phyloP scores from a whole-genome alignment of 805 yeast species.

The Candida hungchunana region DNA sequence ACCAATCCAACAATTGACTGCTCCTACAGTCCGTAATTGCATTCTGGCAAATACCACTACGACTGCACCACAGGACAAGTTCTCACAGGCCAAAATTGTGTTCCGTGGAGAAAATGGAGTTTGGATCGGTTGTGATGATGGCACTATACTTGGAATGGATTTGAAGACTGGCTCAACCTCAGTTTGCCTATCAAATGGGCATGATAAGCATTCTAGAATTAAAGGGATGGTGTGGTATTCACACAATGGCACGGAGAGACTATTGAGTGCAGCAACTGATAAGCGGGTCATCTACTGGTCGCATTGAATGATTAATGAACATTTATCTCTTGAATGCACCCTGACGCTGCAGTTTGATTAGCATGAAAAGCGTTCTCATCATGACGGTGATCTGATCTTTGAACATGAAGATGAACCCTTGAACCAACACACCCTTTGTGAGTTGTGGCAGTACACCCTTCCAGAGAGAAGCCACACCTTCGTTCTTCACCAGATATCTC shows the following conservation, averaged over 20 bases:
- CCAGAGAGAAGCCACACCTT: slow-evolving; percentile 64
- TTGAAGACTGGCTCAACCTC: slow-evolving; percentile 35
- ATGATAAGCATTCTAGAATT: slow-evolving; percentile 40
- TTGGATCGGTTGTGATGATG: slow-evolving; percentile 72
- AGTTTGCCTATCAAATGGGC: slow-evolving; percentile 30
- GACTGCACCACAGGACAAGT: slow-evolving; percentile 65
- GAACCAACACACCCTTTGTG: slow-evolving; percentile 76
- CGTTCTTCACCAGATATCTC: slow-evolving; percentile 53
- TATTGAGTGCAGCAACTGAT: slow-evolving; percentile 51
- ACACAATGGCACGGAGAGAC: slow-evolving; percentile 33
- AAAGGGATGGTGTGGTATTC: too few relatives aligned
- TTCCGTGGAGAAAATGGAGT: slow-evolving; percentile 50
- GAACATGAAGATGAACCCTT: slow-evolving; percentile 78
- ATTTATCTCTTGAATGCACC: too few relatives aligned
- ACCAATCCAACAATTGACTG: slow-evolving; percentile 13
- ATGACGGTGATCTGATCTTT: slow-evolving; percentile 31
- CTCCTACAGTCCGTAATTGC: slow-evolving; percentile 27
- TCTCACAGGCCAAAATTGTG: slow-evolving; percentile 43
- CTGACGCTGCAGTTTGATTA: slow-evolving; percentile 13
- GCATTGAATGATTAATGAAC: too few relatives aligned
- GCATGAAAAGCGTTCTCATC: slow-evolving; percentile 22
- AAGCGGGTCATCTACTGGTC: slow-evolving; percentile 32
- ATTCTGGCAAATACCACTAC: slow-evolving; percentile 44
- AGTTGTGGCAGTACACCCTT: slow-evolving; percentile 81
- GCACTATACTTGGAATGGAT: slow-evolving; percentile 56